Conservation (phyloP, 495 filamentous ascomycete species). For the Penicillium steckii region DNA sequence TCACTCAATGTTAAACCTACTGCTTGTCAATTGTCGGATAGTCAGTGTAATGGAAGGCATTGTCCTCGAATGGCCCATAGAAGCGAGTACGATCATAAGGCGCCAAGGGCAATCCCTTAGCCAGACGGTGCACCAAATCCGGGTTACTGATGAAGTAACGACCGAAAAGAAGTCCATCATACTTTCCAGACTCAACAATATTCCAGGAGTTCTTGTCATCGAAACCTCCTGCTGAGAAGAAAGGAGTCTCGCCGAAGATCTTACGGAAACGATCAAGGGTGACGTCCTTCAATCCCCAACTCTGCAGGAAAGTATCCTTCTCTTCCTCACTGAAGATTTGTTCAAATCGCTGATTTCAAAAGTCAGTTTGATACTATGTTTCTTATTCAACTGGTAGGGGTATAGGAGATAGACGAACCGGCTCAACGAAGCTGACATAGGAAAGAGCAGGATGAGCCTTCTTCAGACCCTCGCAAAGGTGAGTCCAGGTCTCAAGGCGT, state of each 20-base stretch:
- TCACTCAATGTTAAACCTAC: background rate
- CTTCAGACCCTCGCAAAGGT: conserved; percentile 49
- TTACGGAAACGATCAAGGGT: conserved; percentile 38
- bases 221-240: conserved; percentile 49
- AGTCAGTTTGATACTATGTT: background rate
- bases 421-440: conserved; percentile 54
- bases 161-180: conserved; percentile 54
- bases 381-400: background rate
- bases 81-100: conserved; percentile 58
- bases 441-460: conserved; percentile 44
- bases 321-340: conserved; percentile 45
- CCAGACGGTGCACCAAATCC: conserved; percentile 60
- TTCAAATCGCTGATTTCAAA: conserved; percentile 41
- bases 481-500: conserved; percentile 41
- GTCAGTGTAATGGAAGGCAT: conserved; percentile 30
- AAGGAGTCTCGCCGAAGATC: conserved; percentile 48
- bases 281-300: conserved; percentile 42
- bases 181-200: conserved; percentile 40
- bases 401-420: conserved; percentile 27
- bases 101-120: conserved; percentile 51
- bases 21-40: conserved; percentile 24
- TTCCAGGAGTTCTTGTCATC: conserved; percentile 46
- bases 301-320: conserved; percentile 43
- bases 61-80: conserved; percentile 50
- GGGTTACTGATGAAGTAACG: conserved; percentile 66